Conservation (phyloP, 2,329 filamentous ascomycete genomes). For the Boeremia exigua region DNA sequence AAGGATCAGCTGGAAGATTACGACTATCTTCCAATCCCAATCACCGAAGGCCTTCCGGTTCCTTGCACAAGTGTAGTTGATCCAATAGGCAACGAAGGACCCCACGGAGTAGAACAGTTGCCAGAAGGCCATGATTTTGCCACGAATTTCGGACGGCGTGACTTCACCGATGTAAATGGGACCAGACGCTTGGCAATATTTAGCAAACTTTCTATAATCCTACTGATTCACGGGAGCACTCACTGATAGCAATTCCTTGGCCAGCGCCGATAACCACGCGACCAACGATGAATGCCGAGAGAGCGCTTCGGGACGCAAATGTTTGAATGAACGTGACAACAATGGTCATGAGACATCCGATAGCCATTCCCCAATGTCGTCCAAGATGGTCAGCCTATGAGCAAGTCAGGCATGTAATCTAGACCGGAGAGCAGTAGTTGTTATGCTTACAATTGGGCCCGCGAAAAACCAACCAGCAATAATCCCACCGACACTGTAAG, state of each 20-base stretch:
- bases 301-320: neutral
- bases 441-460: too few species aligned
- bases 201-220: too few species aligned
- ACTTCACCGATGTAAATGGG: constrained; percentile 72
- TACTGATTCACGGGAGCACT: too few species aligned
- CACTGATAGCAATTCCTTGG: neutral
- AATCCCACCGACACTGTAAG: constrained; percentile 6
- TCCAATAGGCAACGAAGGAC: constrained; percentile 66
- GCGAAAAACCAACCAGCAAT: neutral
- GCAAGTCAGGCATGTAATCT: neutral
- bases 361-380: constrained; percentile 4
- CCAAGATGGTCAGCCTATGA: neutral
- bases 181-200: too few species aligned
- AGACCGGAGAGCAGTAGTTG: too few species aligned
- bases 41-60: constrained; percentile 62
- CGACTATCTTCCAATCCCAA: constrained; percentile 72
- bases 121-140: constrained; percentile 70
- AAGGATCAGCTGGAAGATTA: constrained; percentile 71
- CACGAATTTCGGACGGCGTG: constrained; percentile 65
- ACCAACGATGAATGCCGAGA: constrained; percentile 2
- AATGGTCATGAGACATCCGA: neutral
- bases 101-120: constrained; percentile 57
- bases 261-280: constrained; percentile 1
- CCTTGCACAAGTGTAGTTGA: constrained; percentile 65
- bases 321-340: constrained; percentile 5